Conservation (phyloP, 2,329 filamentous ascomycete species). For the Neurospora crassa region DNA sequence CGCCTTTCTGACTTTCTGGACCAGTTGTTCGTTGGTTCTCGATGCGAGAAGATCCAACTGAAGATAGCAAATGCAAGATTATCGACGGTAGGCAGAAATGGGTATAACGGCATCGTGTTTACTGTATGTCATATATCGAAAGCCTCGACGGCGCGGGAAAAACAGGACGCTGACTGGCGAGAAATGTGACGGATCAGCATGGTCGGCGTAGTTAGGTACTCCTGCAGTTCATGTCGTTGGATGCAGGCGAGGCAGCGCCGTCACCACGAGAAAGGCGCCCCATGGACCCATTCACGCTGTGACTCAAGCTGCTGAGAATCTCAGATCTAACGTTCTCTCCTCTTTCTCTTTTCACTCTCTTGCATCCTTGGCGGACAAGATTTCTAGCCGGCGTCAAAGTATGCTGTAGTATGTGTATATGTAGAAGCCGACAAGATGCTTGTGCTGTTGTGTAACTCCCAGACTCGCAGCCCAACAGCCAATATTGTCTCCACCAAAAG, state of each 20-base stretch:
- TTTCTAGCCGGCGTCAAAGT: background rate
- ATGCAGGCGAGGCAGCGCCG: background rate
- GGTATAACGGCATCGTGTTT: background rate
- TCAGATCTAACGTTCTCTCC: background rate
- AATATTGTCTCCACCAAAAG: background rate
- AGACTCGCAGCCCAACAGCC: background rate
- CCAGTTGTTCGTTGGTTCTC: background rate
- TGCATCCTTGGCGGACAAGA: background rate
- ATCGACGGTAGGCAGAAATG: background rate
- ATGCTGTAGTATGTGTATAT: no score
- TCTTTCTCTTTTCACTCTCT: background rate
- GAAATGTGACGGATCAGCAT: background rate
- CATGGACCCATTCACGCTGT: background rate
- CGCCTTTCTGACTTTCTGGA: background rate
- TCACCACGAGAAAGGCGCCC: background rate
- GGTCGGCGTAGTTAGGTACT: background rate
- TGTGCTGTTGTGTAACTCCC: background rate
- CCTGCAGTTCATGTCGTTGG: background rate
- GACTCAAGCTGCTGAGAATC: background rate
- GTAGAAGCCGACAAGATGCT: background rate
- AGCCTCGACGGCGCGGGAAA: background rate
- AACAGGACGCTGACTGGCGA: background rate
- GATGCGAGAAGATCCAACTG: background rate
- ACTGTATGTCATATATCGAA: background rate
- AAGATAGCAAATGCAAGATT: background rate